Percentiles rank a stretch among this genome's conserved stretches.
These are phyloP conservation scores for Primulina tabacum DNA, from an alignment of 257 asterid species.

Conservation along the genomic window DNA sequence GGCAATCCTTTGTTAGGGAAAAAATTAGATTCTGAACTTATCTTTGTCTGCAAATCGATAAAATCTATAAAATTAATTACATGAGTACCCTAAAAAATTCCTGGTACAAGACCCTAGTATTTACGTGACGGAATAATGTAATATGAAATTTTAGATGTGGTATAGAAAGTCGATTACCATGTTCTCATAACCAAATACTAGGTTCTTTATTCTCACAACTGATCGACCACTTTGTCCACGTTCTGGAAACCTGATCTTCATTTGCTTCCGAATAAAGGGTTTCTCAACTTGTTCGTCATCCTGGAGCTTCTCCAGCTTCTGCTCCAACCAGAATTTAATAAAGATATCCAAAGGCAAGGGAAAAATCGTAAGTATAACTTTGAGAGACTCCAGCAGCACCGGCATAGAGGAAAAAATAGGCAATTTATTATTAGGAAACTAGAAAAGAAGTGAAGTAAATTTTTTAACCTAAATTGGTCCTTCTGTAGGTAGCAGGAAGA, in stretches of 20 bases:
- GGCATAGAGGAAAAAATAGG: conserved; percentile 25
- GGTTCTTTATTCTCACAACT: conserved; percentile 62
- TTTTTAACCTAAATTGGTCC: too few species aligned
- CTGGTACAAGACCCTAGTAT: not conserved
- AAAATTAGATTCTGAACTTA: not conserved
- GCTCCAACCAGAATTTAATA: conserved; percentile 29
- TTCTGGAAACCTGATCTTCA: conserved; percentile 96
- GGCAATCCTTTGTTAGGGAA: not conserved
- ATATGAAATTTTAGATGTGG: not conserved
- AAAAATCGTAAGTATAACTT: conserved; percentile 9
- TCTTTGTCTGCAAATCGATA: not conserved
- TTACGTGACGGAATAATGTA: not conserved
- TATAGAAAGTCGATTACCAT: conserved; percentile 49
- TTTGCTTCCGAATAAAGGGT: conserved; percentile 96
- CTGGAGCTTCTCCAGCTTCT: conserved; percentile 96
- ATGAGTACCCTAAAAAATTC: not conserved
- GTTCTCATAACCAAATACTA: conserved; percentile 71
- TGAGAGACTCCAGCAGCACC: not conserved
- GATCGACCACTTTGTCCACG: conserved; percentile 92
- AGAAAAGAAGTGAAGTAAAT: not conserved
- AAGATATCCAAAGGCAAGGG: conserved; percentile 11
- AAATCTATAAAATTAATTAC: not conserved
- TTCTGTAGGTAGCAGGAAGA: too few species aligned
- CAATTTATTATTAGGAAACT: not conserved
- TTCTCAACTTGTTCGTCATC: conserved; percentile 90